Evolutionary conservation across 768 basidiomycete genomes (phyloP).

Genomic region (Tulasnella sp.): DNA sequence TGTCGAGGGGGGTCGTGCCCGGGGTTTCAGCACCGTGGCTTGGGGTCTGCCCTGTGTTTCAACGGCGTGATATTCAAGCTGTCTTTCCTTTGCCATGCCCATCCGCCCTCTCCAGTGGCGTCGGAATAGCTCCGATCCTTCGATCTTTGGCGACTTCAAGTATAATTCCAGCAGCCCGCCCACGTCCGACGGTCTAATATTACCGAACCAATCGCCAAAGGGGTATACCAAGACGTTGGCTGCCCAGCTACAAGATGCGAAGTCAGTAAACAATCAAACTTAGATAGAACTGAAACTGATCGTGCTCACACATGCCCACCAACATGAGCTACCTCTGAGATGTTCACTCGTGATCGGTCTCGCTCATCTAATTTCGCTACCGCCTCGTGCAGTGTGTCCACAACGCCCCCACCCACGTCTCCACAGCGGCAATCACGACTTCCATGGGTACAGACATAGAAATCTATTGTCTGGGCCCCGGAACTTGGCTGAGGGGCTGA

Average conservation of each 20-base stretch:
- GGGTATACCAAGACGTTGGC: conserved; percentile 13
- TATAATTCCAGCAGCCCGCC: conserved; percentile 11
- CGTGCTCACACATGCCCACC: conserved; percentile 23
- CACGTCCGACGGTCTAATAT: conserved; percentile 18
- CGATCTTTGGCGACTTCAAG: background rate
- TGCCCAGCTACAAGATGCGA: conserved; percentile 5
- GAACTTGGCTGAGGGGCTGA: background rate
- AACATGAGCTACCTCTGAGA: conserved; percentile 20
- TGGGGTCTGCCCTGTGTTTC: background rate
- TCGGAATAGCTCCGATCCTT: background rate
- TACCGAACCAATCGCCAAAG: conserved; percentile 20
- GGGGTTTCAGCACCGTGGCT: background rate
- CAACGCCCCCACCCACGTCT: conserved; percentile 22
- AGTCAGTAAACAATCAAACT: conserved; percentile 13
- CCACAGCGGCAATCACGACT: conserved; percentile 24
- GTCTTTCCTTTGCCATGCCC: conserved; percentile 6
- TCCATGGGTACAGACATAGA: conserved; percentile 25
- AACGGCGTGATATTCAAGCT: background rate
- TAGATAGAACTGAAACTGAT: conserved; percentile 11
- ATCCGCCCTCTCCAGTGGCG: conserved; percentile 18
- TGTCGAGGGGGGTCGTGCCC: background rate
- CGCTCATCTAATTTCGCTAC: conserved; percentile 5
- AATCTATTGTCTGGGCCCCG: conserved; percentile 10
- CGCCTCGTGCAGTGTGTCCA: conserved; percentile 16
- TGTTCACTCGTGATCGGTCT: conserved; percentile 12